These are phyloP conservation scores for Endotrypanum monterogeii DNA, from an alignment of 208 protist species.

Conservation along the genomic window DNA sequence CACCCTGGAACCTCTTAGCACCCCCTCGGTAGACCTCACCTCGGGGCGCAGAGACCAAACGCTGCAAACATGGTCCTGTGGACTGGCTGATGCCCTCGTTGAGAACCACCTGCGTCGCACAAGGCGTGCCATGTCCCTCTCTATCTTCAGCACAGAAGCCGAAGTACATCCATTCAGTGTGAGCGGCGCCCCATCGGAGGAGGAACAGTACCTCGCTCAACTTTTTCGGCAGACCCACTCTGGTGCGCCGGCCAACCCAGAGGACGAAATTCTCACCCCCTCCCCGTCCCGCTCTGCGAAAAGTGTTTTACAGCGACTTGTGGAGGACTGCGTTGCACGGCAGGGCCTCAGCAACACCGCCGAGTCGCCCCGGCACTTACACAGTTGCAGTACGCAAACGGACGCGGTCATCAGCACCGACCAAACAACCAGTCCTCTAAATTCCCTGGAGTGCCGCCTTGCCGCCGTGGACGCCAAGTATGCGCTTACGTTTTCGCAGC, in stretches of 20 bases:
- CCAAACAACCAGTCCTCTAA: conserved; percentile 36
- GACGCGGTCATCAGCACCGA: conserved; percentile 30
- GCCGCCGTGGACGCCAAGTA: conserved; percentile 89
- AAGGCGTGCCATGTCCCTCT: conserved; percentile 66
- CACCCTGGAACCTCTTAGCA: background rate
- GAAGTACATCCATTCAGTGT: conserved; percentile 68
- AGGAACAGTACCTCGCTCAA: conserved; percentile 49
- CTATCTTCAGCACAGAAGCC: conserved; percentile 83
- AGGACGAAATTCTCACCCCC: conserved; percentile 29
- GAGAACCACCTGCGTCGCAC: conserved; percentile 86
- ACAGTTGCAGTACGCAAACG: conserved; percentile 64
- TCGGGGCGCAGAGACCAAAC: conserved; percentile 19
- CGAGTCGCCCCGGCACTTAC: conserved; percentile 23
- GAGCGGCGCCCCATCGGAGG: conserved; percentile 35
- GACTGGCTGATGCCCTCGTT: conserved; percentile 71
- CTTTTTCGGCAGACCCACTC: conserved; percentile 34
- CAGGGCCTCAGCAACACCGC: conserved; percentile 10
- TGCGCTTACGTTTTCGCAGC: conserved; percentile 72
- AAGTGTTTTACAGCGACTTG: conserved; percentile 69
- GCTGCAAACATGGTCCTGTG: conserved; percentile 48
- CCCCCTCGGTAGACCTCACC: background rate
- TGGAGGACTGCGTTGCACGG: conserved; percentile 27
- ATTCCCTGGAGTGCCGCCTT: conserved; percentile 80
- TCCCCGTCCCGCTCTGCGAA: conserved; percentile 20
- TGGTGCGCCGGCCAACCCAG: conserved; percentile 2